phyloP scores from a whole-genome alignment of 495 filamentous ascomycete species.

The Hyaloscypha finlandica region DNA sequence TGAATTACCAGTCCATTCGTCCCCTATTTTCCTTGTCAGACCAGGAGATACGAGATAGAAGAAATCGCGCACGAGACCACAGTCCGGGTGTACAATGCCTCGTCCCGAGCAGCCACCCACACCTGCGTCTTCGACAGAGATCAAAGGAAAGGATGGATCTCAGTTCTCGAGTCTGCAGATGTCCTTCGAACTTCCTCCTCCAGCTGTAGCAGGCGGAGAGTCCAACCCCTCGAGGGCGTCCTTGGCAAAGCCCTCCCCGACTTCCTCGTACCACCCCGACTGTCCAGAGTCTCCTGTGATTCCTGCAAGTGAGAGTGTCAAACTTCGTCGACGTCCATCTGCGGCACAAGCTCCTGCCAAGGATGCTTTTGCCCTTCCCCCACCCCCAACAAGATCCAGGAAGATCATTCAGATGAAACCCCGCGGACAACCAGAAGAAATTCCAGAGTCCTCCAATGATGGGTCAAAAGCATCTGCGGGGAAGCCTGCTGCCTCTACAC shows the following conservation, averaged over 20 bases:
- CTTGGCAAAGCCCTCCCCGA: slow-evolving; percentile 36
- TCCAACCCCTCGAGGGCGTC: slow-evolving; percentile 41
- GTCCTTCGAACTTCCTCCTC: slow-evolving; percentile 80
- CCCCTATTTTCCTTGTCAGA: slow-evolving; percentile 3
- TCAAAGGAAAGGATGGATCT: slow-evolving; percentile 72
- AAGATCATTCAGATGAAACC: slow-evolving; percentile 99
- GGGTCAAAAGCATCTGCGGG: slow-evolving; percentile 26
- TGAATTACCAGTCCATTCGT: background rate
- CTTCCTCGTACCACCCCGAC: slow-evolving; percentile 51
- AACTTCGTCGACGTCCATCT: slow-evolving; percentile 58
- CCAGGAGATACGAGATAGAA: slow-evolving; percentile 1
- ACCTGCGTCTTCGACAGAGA: slow-evolving; percentile 81
- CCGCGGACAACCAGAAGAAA: slow-evolving; percentile 42
- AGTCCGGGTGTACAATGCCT: slow-evolving; percentile 58
- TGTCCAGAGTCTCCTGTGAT: slow-evolving; percentile 60
- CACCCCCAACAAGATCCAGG: slow-evolving; percentile 86
- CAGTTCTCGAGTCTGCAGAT: slow-evolving; percentile 53
- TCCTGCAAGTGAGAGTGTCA: slow-evolving; percentile 54
- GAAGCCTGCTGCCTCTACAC: slow-evolving; percentile 44
- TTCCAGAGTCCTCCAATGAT: slow-evolving; percentile 28
- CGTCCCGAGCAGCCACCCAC: slow-evolving; percentile 73
- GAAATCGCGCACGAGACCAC: slow-evolving; percentile 21
- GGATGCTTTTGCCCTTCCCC: slow-evolving; percentile 76
- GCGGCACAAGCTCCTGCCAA: slow-evolving; percentile 53
- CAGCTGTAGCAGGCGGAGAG: slow-evolving; percentile 60